Percentiles rank a stretch among this genome's conserved stretches.
phyloP scores from a whole-genome alignment of 148 eudicot genomes.

The Vaccinium vitisidaea region DNA sequence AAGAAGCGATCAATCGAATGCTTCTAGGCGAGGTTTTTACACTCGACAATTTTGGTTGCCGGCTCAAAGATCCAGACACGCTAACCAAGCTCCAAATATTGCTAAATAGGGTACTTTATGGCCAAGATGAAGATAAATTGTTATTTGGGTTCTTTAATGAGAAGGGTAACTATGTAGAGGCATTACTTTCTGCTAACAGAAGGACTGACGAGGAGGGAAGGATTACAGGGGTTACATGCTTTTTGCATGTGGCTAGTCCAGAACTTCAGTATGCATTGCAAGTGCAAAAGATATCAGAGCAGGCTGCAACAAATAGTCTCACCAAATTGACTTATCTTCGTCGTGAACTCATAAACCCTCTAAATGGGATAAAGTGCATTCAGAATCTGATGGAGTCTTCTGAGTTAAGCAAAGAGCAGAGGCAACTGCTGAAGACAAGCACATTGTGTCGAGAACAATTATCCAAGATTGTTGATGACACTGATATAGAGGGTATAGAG shows the following conservation, averaged over 20 bases:
- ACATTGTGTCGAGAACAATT: slow-evolving; percentile 70
- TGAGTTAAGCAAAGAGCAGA: slow-evolving; percentile 58
- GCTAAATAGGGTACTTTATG: slow-evolving; percentile 48
- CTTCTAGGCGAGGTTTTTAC: slow-evolving; percentile 84
- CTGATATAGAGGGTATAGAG: slow-evolving; percentile 73
- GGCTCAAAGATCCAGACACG: slow-evolving; percentile 66
- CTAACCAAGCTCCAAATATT: slow-evolving; percentile 57
- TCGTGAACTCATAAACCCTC: slow-evolving; percentile 49
- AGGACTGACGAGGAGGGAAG: slow-evolving; percentile 52
- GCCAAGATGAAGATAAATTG: slow-evolving; percentile 55
- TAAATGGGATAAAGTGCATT: slow-evolving; percentile 53
- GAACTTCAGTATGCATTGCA: slow-evolving; percentile 74
- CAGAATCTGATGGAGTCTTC: slow-evolving; percentile 60
- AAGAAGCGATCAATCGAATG: slow-evolving; percentile 53
- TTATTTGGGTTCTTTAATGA: slow-evolving; percentile 55
- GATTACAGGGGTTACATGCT: slow-evolving; percentile 65
- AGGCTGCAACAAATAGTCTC: slow-evolving; percentile 55
- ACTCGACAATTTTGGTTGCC: slow-evolving; percentile 54
- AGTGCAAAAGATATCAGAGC: slow-evolving; percentile 60
- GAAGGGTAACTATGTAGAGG: slow-evolving; percentile 49
- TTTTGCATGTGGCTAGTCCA: slow-evolving; percentile 73
- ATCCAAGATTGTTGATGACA: slow-evolving; percentile 60
- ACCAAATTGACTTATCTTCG: slow-evolving; percentile 59
- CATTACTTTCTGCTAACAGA: slow-evolving; percentile 61
- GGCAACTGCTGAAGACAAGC: slow-evolving; percentile 47